Percentiles rank a stretch among this genome's conserved stretches.
Conservation (phyloP, 2,329 filamentous ascomycete genomes). For the Neonectria hederae region DNA sequence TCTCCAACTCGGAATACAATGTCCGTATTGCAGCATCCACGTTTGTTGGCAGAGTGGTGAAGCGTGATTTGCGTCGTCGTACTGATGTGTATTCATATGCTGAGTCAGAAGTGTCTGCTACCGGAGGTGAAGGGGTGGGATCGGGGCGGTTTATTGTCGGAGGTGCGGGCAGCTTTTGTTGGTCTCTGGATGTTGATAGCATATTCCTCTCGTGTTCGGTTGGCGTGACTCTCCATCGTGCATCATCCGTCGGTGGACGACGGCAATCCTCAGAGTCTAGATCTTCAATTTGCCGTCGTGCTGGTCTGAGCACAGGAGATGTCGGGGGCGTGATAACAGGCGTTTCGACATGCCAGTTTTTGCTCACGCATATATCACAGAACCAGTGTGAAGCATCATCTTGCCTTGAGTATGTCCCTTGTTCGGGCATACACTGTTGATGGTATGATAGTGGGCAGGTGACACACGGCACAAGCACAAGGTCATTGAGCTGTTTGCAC, state of each 20-base stretch:
- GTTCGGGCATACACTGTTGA: not conserved
- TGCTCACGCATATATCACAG: not conserved
- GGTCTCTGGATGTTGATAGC: not conserved
- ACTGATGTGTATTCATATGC: not conserved
- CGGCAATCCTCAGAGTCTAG: not conserved
- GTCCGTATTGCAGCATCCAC: not conserved
- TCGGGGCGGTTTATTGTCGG: not conserved
- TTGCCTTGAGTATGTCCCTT: not conserved
- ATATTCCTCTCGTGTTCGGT: not conserved
- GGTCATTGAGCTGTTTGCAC: not conserved
- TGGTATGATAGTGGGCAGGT: not conserved
- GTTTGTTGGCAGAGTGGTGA: not conserved
- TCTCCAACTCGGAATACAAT: conserved; percentile 2
- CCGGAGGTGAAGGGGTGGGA: not conserved
- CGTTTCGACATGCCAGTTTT: not conserved
- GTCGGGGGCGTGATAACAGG: not conserved
- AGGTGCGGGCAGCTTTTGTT: not conserved
- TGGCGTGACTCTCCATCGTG: not conserved
- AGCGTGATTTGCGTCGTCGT: not conserved
- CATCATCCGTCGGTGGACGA: not conserved
- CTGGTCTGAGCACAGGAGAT: not conserved
- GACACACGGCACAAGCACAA: not conserved
- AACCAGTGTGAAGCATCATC: not conserved
- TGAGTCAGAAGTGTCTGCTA: not conserved
- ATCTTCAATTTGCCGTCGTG: not conserved